phyloP scores from a whole-genome alignment of 2,329 filamentous ascomycete species.

The Arthrobotrys conoides region DNA sequence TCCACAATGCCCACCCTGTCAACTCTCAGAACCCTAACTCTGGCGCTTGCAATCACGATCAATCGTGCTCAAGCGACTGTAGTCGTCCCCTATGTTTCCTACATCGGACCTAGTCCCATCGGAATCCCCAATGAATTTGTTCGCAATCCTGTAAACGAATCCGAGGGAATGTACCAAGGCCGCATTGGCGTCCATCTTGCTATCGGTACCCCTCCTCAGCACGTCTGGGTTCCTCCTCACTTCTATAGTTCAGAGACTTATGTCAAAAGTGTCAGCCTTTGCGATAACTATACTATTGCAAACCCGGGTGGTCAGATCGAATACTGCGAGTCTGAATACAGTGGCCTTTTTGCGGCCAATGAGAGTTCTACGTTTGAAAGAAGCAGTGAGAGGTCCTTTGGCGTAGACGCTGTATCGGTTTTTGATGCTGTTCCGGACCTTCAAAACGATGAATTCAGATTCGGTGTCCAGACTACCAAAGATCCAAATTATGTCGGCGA shows the following conservation, averaged over 20 bases:
- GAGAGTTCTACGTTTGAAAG: constrained; percentile 20
- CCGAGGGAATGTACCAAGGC: constrained; percentile 9
- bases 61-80: constrained; percentile 21
- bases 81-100: constrained; percentile 13
- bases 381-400: neutral
- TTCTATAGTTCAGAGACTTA: constrained; percentile 21
- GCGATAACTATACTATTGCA: neutral
- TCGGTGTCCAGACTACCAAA: neutral
- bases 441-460: neutral
- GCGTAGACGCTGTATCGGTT: neutral
- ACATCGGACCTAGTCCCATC: neutral
- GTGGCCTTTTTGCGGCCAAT: constrained; percentile 10
- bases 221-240: constrained; percentile 29
- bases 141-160: neutral
- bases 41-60: constrained; percentile 2
- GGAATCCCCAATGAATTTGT: constrained; percentile 33
- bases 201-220: constrained; percentile 37
- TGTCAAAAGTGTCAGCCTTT: constrained; percentile 14
- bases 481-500: neutral
- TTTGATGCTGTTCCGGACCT: neutral
- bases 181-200: constrained; percentile 29
- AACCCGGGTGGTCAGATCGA: neutral
- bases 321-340: constrained; percentile 1
- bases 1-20: constrained; percentile 27
- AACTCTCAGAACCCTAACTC: constrained; percentile 18